Evolutionary conservation across 495 filamentous ascomycete genomes (phyloP), one percentile per base, ranked within the genome.

Genomic region (Amphirosellinia nigrospora): DNA sequence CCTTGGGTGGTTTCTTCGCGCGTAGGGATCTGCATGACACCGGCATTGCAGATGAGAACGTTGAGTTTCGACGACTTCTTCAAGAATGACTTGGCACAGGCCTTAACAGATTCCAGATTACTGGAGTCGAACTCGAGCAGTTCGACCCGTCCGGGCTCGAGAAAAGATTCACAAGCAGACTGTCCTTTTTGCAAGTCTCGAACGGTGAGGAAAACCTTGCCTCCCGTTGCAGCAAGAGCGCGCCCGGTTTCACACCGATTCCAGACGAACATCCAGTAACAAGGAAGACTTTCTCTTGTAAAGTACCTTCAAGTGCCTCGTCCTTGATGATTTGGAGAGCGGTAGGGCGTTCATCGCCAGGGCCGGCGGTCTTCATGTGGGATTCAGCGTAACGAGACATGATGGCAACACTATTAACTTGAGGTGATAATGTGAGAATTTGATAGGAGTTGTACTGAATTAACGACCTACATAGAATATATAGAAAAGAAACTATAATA

Each of bases 271-370:
- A 74, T 38, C 83, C 83, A 0, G 82, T 85, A 32, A 85, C 77
- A 32, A 85, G 74, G 78, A 81, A 85, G 16, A 79, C 72, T 60
- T 34, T 21, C 3, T 60, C 56, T 9, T 10, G 34, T 16, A 60
- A 60, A 39, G 56, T 19, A 16, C 77, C 79, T 41, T 77, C 70
- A 23, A 85, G 58, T 10, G 52, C 68, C 50, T 87, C 81, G 68
- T 87, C 85, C 45, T 81, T 52, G 70, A 89, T 73, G 46, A 89
- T 84, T 60, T 87, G 82, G 4, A 84, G 85, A 85, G 9, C 86
- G 82, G 82, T 6, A 84, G 85, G 85, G 9, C 86, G 82, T 7
- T 75, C 75, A 76, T 89, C 85, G 8, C 82, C 82, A 36, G 79
- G 71, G 16, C 86, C 84, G 16, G 56, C 56, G 56, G 34, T 60